Evolutionary conservation across 1,284 basidiomycete species (phyloP).

Genomic region (Tausonia pullulans): DNA sequence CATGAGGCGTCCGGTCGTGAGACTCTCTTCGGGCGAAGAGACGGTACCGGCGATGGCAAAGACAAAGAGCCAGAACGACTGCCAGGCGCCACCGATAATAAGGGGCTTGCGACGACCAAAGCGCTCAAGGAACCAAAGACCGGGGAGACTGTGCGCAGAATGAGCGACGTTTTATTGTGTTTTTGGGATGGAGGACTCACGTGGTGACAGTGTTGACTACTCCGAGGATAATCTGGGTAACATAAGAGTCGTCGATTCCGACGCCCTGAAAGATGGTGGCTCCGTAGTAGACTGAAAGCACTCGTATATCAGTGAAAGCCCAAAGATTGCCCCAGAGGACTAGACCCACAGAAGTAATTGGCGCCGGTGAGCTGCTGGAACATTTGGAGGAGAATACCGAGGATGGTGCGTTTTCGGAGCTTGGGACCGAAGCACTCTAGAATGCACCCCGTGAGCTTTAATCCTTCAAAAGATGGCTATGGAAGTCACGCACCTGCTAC

Average conservation of each 20-base stretch:
- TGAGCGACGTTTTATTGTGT: too few relatives aligned
- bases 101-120: conserved; percentile 16
- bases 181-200: conserved; percentile 21
- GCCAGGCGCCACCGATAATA: conserved; percentile 11
- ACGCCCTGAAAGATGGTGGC: conserved; percentile 58
- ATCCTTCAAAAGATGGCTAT: too few relatives aligned
- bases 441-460: too few relatives aligned
- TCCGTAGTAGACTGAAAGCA: conserved; percentile 46
- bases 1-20: conserved; percentile 5
- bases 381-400: conserved; percentile 52
- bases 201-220: conserved; percentile 59
- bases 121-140: conserved; percentile 56
- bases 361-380: conserved; percentile 63
- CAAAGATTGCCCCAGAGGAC: conserved; percentile 34
- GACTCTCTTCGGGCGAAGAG: conserved; percentile 1
- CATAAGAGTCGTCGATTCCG: conserved; percentile 52
- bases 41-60: conserved; percentile 3
- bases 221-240: conserved; percentile 14
- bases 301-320: too few relatives aligned
- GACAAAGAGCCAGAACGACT: conserved; percentile 3
- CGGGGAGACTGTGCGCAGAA: conserved; percentile 34
- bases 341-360: conserved; percentile 36
- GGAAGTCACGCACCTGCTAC: conserved; percentile 35
- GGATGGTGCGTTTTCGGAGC: neutral
- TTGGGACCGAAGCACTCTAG: conserved; percentile 45